Base-by-base conservation (phyloP, 805 yeast species). In the Schwanniomyces polymorphus region DNA sequence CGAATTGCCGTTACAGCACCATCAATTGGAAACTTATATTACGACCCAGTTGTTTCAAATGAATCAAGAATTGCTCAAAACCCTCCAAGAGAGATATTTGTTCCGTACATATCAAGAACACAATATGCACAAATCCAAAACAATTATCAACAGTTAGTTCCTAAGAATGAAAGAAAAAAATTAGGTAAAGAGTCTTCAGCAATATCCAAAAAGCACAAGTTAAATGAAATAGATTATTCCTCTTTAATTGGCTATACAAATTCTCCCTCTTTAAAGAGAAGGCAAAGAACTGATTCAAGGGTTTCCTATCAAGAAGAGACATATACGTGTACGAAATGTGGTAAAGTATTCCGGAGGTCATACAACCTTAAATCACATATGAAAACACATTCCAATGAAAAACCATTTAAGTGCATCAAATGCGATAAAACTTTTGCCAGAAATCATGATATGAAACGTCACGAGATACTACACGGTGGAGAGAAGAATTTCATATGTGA, bases 351-450 rank as follows among this genome's bases (percentile, higher is more conserved):
- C 56, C 72, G 65, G 52, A 75, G 75, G 50, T 78, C 79, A 5
- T 78, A 78, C 60, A 78, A 78, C 56, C 63, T 78, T 48, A 75
- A 75, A 51, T 70, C 76, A 6, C 82, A 78, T 55, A 74, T 72
- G 72, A 74, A 70, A 49, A 74, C 79, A 9, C 69, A 87, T 62
- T 83, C 89, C 4, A 75, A 78, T 41, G 91, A 84, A 43, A 80
- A 85, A 47, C 94, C 94, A 5, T 86, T 72, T 66, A 75, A 76
- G 40, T 87, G 94, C 60, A 64, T 77, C 16, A 72, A 74, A 45
- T 87, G 94, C 61, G 71, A 78, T 16, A 82, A 84, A 60, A 79
- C 83, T 9, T 87, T 87, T 73, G 91, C 92, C 2, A 72, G 94
- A 17, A 82, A 84, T 46, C 92, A 87, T 58, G 94, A 87, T 62